phyloP scores from a whole-genome alignment of 208 protist species.

The Acanthamoeba royreba region DNA sequence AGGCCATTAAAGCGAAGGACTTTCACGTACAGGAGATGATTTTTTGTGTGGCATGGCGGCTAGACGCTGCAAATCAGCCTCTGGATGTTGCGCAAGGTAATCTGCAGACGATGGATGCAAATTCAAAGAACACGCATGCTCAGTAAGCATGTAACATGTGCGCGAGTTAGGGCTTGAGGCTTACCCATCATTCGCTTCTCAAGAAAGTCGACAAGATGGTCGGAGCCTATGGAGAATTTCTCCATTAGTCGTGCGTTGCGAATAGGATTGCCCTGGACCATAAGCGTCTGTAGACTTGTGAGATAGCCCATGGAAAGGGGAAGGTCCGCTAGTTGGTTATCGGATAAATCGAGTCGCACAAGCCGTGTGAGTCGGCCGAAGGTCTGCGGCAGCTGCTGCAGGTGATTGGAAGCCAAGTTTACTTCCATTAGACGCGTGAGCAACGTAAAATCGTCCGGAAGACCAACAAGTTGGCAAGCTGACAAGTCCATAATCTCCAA shows the following conservation, averaged over 20 bases:
- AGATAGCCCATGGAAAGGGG: conserved; percentile 39
- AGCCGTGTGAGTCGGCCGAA: conserved; percentile 29
- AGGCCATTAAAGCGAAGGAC: no score
- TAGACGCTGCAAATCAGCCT: no score
- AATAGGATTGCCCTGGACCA: not conserved
- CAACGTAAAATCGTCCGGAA: conserved; percentile 28
- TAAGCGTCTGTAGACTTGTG: not conserved
- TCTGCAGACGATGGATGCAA: no score
- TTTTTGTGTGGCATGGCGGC: no score
- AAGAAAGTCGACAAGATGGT: not conserved
- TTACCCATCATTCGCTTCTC: not conserved
- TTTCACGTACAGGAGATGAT: no score
- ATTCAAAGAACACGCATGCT: no score
- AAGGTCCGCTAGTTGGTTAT: conserved; percentile 38
- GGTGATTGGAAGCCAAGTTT: conserved; percentile 38
- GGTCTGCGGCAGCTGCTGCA: conserved; percentile 14
- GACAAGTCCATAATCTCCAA: conserved; percentile 45
- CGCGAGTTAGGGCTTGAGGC: not conserved
- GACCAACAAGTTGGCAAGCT: conserved; percentile 8
- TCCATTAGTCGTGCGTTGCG: not conserved
- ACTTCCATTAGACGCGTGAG: conserved; percentile 42
- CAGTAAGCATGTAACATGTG: no score
- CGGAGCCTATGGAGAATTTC: not conserved
- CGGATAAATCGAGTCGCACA: conserved; percentile 8
- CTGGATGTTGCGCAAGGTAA: no score